Conservation (phyloP, 164 flowering plant genomes). For the Santalum album region DNA sequence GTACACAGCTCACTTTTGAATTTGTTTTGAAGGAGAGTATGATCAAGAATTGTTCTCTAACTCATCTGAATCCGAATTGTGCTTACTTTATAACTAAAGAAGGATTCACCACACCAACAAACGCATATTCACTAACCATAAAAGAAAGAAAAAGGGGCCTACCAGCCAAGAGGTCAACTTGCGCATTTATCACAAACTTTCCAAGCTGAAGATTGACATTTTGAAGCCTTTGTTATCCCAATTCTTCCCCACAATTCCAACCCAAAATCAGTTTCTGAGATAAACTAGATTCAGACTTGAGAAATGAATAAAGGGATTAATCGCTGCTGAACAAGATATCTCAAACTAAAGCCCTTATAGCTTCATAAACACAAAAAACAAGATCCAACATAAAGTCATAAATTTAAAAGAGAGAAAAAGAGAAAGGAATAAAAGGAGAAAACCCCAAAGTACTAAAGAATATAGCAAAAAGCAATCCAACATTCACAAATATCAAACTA, state of each 20-base stretch:
- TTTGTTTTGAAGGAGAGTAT: neutral
- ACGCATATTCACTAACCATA: neutral
- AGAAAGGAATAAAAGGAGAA: no score
- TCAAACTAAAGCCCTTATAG: no score
- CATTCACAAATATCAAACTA: no score
- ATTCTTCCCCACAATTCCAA: constrained; percentile 42
- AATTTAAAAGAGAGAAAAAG: no score
- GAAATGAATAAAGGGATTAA: no score
- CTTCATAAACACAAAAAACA: no score
- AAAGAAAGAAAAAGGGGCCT: neutral
- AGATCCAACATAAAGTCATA: no score
- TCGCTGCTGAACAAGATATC: no score
- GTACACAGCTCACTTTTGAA: neutral
- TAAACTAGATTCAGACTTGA: neutral
- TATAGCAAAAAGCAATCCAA: no score
- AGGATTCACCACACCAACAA: constrained; percentile 5
- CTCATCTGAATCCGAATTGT: constrained; percentile 79
- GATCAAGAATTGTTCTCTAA: constrained; percentile 21
- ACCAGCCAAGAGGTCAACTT: constrained; percentile 23
- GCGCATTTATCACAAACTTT: constrained; percentile 71
- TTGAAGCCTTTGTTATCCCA: constrained; percentile 78
- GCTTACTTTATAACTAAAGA: constrained; percentile 64
- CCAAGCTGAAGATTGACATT: constrained; percentile 62
- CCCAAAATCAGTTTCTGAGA: neutral
- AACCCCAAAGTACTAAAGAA: no score